phyloP scores from a whole-genome alignment of 345 rosid species.

The Durio zibethinus region DNA sequence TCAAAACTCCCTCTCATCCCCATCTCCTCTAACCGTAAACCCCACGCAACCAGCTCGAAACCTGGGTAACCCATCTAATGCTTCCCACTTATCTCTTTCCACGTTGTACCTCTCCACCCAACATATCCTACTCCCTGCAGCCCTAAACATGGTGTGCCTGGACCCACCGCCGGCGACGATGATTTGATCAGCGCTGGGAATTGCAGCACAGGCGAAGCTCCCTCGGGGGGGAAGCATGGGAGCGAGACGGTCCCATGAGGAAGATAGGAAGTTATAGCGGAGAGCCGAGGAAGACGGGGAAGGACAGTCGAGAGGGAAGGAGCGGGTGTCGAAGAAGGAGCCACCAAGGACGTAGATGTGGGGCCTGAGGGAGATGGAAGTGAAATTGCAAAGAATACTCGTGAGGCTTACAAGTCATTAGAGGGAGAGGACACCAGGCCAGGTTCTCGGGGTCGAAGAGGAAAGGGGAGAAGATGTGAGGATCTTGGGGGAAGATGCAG shows the following conservation, averaged over 20 bases:
- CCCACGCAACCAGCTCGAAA: slow-evolving; percentile 89
- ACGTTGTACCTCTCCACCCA: slow-evolving; percentile 77
- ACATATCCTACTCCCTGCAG: slow-evolving; percentile 82
- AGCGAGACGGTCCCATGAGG: slow-evolving; percentile 60
- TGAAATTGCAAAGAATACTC: slow-evolving; percentile 85
- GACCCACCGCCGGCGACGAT: slow-evolving; percentile 93
- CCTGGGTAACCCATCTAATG: slow-evolving; percentile 61
- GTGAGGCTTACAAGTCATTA: slow-evolving; percentile 73
- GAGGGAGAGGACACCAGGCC: slow-evolving; percentile 78
- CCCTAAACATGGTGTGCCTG: slow-evolving; percentile 68
- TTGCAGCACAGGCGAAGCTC: slow-evolving; percentile 78
- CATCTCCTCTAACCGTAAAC: slow-evolving; percentile 39
- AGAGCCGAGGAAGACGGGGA: slow-evolving; percentile 60
- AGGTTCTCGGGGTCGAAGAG: slow-evolving; percentile 69
- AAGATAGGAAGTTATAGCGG: slow-evolving; percentile 54
- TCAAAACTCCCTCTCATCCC: slow-evolving; percentile 71
- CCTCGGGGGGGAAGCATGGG: slow-evolving; percentile 86
- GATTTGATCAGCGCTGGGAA: slow-evolving; percentile 44
- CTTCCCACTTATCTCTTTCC: slow-evolving; percentile 67
- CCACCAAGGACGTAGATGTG: slow-evolving; percentile 80
- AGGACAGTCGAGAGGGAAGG: slow-evolving; percentile 86
- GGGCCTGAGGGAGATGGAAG: slow-evolving; percentile 58
- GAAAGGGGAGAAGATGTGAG: slow-evolving; percentile 68
- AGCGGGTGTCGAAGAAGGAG: slow-evolving; percentile 76
- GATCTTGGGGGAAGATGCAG: slow-evolving; percentile 83